Base-by-base conservation (phyloP, 768 basidiomycete genomes). In the Mycena chlorophos region DNA sequence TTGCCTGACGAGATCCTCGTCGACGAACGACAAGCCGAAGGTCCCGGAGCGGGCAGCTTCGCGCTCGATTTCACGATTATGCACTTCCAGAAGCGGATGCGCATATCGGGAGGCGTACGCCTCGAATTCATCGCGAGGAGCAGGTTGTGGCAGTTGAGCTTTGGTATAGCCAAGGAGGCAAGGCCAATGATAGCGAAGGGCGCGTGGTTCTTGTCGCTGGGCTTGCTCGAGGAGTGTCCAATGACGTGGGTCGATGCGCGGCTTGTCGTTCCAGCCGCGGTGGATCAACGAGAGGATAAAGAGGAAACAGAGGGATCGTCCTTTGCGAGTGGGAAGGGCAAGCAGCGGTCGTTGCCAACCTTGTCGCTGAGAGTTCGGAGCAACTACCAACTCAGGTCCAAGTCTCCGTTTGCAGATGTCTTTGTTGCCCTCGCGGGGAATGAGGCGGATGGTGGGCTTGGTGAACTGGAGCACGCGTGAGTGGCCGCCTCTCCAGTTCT, bases 231-330 rank as follows among this genome's bases (percentile, higher is more conserved):
- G 50, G 72, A 80, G 49, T 85, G 85, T 54, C 78, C 83, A 0
- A 80, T 86, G 2, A 83, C 85, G 4, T 81, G 74, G 60, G 59
- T 88, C 31, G 78, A 86, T 61, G 79, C 82, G 0, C 74, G 73
- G 3, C 69, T 87, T 8, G 51, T 84, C 30, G 71, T 85, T 34
- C 65, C 70, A 0, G 69, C 39, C 13, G 39, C 39, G 12, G 39
- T 40, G 39, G 39, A 40, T 20, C 39, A 19, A 20, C 39, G 39
- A 40, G 39, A 40, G 39, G 39, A 40, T 19, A 40, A 40, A 40
- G 39, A 40, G 19, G 12, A 12, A 75, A 22, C 73, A 70, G 20
- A 63, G 58, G 4, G 56, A 58, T 12, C 51, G 50, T 28, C 49
- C 52, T n/a, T 26, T 13, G 63, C 55, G 30, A 54, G 26, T 17